Evolutionary conservation across 495 filamentous ascomycete species (phyloP).

Genomic region (Lophiotrema nucula): DNA sequence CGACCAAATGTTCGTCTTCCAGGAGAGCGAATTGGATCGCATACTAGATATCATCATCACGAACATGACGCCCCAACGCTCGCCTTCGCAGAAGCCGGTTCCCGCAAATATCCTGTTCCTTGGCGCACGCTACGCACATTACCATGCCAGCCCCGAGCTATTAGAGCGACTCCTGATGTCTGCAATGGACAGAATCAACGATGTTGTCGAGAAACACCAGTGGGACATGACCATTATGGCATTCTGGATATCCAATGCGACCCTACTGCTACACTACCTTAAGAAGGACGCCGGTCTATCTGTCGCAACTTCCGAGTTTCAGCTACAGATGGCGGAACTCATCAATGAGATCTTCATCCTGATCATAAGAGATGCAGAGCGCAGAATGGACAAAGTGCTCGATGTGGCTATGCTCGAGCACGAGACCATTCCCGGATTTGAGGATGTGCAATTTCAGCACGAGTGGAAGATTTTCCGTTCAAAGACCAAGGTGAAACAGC

Average conservation of each 20-base stretch:
- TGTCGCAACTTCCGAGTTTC: slow-evolving; percentile 81
- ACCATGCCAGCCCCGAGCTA: slow-evolving; percentile 86
- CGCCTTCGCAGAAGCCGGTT: slow-evolving; percentile 93
- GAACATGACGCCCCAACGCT: slow-evolving; percentile 95
- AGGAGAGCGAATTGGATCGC: slow-evolving; percentile 83
- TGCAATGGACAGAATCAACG: slow-evolving; percentile 94
- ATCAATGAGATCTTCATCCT: slow-evolving; percentile 99
- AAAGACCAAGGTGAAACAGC: slow-evolving; percentile 80
- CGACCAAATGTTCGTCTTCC: slow-evolving; percentile 99
- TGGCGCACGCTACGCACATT: slow-evolving; percentile 92
- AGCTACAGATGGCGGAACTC: slow-evolving; percentile 88
- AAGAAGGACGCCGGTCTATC: slow-evolving; percentile 88
- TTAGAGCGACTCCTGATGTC: slow-evolving; percentile 74
- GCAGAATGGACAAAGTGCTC: slow-evolving; percentile 92
- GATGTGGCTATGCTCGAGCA: slow-evolving; percentile 94
- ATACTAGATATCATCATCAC: slow-evolving; percentile 96
- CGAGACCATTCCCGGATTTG: slow-evolving; percentile 96
- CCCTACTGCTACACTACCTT: slow-evolving; percentile 88
- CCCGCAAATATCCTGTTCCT: slow-evolving; percentile 97
- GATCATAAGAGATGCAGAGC: slow-evolving; percentile 97
- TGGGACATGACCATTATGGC: slow-evolving; percentile 99
- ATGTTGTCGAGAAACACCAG: slow-evolving; percentile 87
- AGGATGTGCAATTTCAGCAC: slow-evolving; percentile 93
- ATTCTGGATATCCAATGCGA: slow-evolving; percentile 98
- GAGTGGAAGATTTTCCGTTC: slow-evolving; percentile 96